Conservation (phyloP, 139 green algal species). For the Ulvella scutata region DNA sequence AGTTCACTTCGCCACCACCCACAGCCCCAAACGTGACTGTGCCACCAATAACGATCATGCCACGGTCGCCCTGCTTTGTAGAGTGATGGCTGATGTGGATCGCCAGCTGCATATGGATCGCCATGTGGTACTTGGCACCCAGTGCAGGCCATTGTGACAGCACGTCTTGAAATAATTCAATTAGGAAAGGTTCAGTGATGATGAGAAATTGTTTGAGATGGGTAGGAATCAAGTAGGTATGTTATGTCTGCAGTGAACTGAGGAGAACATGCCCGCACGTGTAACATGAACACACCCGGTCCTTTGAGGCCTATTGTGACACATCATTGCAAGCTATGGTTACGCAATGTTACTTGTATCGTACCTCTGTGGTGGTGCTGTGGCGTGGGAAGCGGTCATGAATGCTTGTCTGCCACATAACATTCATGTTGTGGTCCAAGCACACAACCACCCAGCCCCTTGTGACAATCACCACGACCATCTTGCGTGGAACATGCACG, state of each 20-base stretch:
- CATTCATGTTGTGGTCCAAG: conserved; percentile 91
- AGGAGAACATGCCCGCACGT: not conserved
- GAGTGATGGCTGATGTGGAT: conserved; percentile 56
- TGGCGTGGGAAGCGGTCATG: conserved; percentile 31
- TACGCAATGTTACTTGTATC: too few species aligned
- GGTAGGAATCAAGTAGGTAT: too few species aligned
- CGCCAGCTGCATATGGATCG: conserved; percentile 54
- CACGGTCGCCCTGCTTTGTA: conserved; percentile 42
- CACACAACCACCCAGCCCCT: conserved; percentile 55
- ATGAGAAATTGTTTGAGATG: too few species aligned
- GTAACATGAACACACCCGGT: not conserved
- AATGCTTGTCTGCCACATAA: conserved; percentile 62
- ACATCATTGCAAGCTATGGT: too few species aligned
- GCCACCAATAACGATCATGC: conserved; percentile 68
- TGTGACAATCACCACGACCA: conserved; percentile 84
- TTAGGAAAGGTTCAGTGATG: too few species aligned
- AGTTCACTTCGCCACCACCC: not conserved
- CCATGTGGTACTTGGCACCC: too few species aligned
- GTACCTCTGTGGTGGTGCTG: conserved; percentile 44
- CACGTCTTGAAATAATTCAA: too few species aligned
- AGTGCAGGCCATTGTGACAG: too few species aligned
- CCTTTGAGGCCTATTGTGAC: too few species aligned
- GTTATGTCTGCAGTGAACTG: too few species aligned
- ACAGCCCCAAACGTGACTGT: conserved; percentile 4
- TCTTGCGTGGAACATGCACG: conserved; percentile 48